Conservation (phyloP, 2,329 filamentous ascomycete species). For the Aspergillus fischeri region DNA sequence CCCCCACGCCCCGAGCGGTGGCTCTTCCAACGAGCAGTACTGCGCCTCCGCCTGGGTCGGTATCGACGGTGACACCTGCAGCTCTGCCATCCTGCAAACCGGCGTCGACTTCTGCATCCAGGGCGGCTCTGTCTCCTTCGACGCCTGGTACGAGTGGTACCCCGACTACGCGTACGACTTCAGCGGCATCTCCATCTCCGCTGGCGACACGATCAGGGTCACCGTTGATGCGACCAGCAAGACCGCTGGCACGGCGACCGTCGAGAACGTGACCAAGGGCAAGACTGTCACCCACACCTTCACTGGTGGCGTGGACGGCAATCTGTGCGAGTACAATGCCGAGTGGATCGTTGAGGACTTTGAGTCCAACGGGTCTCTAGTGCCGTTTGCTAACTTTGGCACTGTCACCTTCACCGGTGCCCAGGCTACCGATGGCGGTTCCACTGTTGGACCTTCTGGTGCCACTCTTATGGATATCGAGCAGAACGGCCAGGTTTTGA, state of each 20-base stretch:
- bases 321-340: slow-evolving; percentile 54
- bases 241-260: slow-evolving; percentile 40
- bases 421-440: slow-evolving; percentile 28
- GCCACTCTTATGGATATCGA: slow-evolving; percentile 45
- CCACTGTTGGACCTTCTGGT: slow-evolving; percentile 31
- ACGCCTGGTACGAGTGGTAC: slow-evolving; percentile 60
- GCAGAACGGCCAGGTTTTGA: slow-evolving; percentile 37
- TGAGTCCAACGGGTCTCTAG: slow-evolving; percentile 31
- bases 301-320: slow-evolving; percentile 33
- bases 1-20: slow-evolving; percentile 37
- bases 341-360: slow-evolving; percentile 55
- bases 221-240: slow-evolving; percentile 41
- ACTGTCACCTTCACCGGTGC: slow-evolving; percentile 45
- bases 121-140: slow-evolving; percentile 41
- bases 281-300: slow-evolving; percentile 50
- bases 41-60: slow-evolving; percentile 55
- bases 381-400: slow-evolving; percentile 47
- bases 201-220: slow-evolving; percentile 42
- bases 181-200: slow-evolving; percentile 40
- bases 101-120: slow-evolving; percentile 53
- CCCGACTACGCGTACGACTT: slow-evolving; percentile 54
- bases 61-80: slow-evolving; percentile 57
- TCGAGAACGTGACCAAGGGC: slow-evolving; percentile 51
- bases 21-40: slow-evolving; percentile 32
- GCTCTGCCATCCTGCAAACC: slow-evolving; percentile 51